These are phyloP conservation scores for Pseudomonodictys pantanalensis DNA, from an alignment of 495 filamentous ascomycete genomes.

Conservation along the genomic window DNA sequence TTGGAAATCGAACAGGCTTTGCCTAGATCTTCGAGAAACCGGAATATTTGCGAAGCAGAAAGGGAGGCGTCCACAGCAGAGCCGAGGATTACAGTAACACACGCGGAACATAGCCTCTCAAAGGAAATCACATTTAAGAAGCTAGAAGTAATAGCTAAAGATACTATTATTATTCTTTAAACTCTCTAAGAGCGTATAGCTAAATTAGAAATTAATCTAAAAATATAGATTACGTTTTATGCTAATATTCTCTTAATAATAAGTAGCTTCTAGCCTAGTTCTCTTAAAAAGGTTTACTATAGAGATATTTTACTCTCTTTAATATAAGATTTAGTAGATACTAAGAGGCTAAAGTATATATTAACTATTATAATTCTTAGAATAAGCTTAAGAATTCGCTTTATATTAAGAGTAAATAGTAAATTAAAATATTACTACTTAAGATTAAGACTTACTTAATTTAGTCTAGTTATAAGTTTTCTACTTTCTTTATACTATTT, in stretches of 20 bases:
- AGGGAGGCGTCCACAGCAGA: neutral
- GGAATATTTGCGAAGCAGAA: neutral
- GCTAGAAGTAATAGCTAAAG: conserved; percentile 3
- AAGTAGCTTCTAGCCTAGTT: neutral
- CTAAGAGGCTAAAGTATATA: neutral
- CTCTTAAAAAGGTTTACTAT: neutral
- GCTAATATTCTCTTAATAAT: neutral
- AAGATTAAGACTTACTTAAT: neutral
- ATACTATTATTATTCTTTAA: neutral
- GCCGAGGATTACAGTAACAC: neutral
- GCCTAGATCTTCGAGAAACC: neutral
- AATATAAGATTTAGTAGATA: neutral
- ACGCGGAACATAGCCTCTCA: neutral
- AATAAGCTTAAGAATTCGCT: neutral
- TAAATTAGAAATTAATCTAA: neutral
- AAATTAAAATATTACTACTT: conserved; percentile 1
- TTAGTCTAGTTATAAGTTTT: neutral
- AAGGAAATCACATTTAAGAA: conserved; percentile 4
- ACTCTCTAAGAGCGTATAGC: conserved; percentile 1
- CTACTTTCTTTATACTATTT: conserved; percentile 3
- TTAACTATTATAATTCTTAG: neutral
- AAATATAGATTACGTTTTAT: neutral
- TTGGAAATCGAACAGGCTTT: neutral
- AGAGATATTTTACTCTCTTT: neutral
- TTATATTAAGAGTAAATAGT: neutral